phyloP scores from a whole-genome alignment of 495 filamentous ascomycete genomes.

The Talaromyces trachyspermus region DNA sequence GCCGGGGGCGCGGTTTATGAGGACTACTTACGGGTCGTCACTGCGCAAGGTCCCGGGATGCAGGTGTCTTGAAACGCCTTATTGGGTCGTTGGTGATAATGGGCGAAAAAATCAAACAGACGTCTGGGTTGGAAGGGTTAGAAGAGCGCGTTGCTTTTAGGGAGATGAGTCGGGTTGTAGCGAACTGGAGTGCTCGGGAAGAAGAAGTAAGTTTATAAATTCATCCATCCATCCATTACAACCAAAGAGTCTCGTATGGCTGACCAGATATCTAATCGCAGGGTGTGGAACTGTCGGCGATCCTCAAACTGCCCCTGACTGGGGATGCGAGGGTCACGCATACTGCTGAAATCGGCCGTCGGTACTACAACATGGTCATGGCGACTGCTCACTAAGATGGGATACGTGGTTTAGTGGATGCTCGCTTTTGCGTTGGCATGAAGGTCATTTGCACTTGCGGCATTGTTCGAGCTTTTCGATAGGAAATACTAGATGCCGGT shows the following conservation, averaged over 20 bases:
- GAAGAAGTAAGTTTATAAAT: constrained; percentile 52
- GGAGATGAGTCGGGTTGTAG: constrained; percentile 55
- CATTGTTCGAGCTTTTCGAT: not conserved
- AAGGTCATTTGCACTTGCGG: not conserved
- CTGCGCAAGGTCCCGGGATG: constrained; percentile 29
- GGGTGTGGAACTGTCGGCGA: constrained; percentile 35
- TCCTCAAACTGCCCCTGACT: constrained; percentile 62
- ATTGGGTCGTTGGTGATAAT: constrained; percentile 57
- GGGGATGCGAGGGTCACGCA: constrained; percentile 63
- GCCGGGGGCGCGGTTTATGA: constrained; percentile 74
- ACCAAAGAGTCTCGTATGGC: too few relatives aligned
- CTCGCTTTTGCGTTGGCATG: not conserved
- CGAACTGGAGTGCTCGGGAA: constrained; percentile 55
- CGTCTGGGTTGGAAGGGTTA: constrained; percentile 52
- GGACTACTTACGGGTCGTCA: constrained; percentile 61
- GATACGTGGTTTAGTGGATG: not conserved
- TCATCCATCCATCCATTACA: too few relatives aligned
- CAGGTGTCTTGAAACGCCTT: constrained; percentile 48
- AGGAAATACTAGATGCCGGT: too few relatives aligned
- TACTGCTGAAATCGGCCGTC: constrained; percentile 58
- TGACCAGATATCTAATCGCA: too few relatives aligned
- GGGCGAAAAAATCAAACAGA: constrained; percentile 45
- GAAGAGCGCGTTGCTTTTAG: constrained; percentile 72
- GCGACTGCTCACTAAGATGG: constrained; percentile 32
- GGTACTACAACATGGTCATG: constrained; percentile 55